Conservation (phyloP, 2,329 filamentous ascomycete species). For the Ceratocystis diversiconidia region DNA sequence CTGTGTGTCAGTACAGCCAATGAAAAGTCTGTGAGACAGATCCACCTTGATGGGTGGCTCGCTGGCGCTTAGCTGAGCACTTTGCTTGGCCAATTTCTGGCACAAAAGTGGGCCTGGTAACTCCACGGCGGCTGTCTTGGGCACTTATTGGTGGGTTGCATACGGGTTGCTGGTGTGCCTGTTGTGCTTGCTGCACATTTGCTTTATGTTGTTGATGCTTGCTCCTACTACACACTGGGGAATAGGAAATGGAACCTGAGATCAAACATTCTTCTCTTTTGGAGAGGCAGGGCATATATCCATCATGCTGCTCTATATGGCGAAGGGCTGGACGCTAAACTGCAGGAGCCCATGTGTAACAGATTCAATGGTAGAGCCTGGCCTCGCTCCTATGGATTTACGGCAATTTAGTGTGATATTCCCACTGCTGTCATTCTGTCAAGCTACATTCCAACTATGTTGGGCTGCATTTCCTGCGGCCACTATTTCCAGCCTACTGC, state of each 20-base stretch:
- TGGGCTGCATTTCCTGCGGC: not conserved
- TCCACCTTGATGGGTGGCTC: not conserved
- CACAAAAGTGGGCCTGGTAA: slow-evolving; percentile 1
- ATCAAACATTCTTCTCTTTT: not conserved
- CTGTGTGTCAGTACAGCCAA: not conserved
- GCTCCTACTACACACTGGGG: not conserved
- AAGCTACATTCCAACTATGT: not conserved
- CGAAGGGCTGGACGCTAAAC: not conserved
- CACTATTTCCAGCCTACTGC: not conserved
- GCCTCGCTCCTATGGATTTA: not conserved
- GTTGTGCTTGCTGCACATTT: not conserved
- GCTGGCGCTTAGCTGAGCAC: slow-evolving; percentile 19
- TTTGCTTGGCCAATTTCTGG: slow-evolving; percentile 14
- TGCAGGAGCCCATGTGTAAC: not conserved
- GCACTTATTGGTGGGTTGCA: not conserved
- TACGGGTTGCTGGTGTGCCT: too few species aligned
- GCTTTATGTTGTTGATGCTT: not conserved
- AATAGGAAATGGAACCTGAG: not conserved
- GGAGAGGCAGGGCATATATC: too few species aligned
- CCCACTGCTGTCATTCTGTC: not conserved
- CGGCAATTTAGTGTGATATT: not conserved
- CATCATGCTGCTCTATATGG: not conserved
- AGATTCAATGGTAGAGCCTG: not conserved
- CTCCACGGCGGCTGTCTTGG: not conserved
- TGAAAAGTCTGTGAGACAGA: not conserved